Conservation (phyloP, 805 yeast species). For the Barnettozyma populi region DNA sequence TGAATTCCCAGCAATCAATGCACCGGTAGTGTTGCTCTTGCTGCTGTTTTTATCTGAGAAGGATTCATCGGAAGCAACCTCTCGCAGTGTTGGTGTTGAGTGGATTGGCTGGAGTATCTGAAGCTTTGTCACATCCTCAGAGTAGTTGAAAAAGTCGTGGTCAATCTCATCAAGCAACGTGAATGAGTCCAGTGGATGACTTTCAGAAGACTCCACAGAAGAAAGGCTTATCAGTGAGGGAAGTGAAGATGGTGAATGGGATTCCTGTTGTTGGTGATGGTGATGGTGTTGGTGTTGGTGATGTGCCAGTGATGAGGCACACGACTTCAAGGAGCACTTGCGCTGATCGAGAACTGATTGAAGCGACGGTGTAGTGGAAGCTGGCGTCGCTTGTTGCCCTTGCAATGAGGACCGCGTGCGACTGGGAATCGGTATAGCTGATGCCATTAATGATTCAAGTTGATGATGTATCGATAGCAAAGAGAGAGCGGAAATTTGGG, state of each 20-base stretch:
- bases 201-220: constrained; percentile 12
- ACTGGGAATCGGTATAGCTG: constrained; percentile 21
- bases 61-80: background rate
- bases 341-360: constrained; percentile 21
- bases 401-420: background rate
- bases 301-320: constrained; percentile 6
- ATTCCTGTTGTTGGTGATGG: background rate
- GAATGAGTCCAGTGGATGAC: constrained; percentile 19
- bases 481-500: background rate
- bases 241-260: constrained; percentile 6
- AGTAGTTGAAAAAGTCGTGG: constrained; percentile 14
- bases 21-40: background rate
- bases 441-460: constrained; percentile 3
- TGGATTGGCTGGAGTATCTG: constrained; percentile 7
- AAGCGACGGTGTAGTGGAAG: constrained; percentile 22
- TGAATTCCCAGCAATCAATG: background rate
- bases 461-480: too few relatives aligned
- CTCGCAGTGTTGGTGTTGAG: constrained; percentile 4
- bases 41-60: background rate
- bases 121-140: constrained; percentile 5
- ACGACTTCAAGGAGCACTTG: constrained; percentile 12
- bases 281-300: background rate
- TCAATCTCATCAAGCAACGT: constrained; percentile 20
- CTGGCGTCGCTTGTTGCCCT: background rate
- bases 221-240: constrained; percentile 13